A percentile compares a stretch with the other conserved stretches of the same genome.
Evolutionary conservation across 345 rosid genomes (phyloP).

Genomic region (Rhizophora apiculata): DNA sequence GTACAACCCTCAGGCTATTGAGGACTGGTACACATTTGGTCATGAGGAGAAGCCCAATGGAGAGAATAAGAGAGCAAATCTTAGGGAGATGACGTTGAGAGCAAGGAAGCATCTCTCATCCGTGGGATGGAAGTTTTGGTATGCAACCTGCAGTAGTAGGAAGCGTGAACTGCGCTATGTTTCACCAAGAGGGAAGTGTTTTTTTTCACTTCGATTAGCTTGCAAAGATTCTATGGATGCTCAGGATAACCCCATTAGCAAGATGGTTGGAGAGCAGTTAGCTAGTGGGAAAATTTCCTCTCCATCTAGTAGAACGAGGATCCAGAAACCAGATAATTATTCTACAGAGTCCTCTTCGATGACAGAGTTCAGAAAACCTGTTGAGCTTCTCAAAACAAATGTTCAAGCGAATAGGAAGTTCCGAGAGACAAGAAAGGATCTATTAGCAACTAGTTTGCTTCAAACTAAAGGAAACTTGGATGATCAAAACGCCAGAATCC

Average conservation of each 20-base stretch:
- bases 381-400: not conserved
- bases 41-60: not conserved
- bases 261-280: conserved; percentile 13
- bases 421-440: conserved; percentile 26
- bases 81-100: conserved; percentile 18
- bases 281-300: conserved; percentile 7
- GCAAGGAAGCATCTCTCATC: conserved; percentile 49
- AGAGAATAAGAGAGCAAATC: not conserved
- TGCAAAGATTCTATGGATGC: conserved; percentile 32
- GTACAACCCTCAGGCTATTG: conserved; percentile 46
- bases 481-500: conserved; percentile 10
- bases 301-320: not conserved
- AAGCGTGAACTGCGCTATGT: conserved; percentile 26
- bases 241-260: conserved; percentile 12
- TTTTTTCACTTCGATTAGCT: conserved; percentile 42
- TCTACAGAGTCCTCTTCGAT: conserved; percentile 7
- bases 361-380: not conserved
- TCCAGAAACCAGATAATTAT: conserved; percentile 7
- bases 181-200: conserved; percentile 41
- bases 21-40: conserved; percentile 31
- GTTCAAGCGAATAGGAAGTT: conserved; percentile 21
- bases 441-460: conserved; percentile 2
- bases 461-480: conserved; percentile 15
- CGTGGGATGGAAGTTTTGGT: conserved; percentile 44
- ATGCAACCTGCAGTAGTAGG: not conserved